Percentiles rank a stretch among this genome's conserved stretches.
Evolutionary conservation across 2,329 filamentous ascomycete species (phyloP).

Genomic region (Neoarthrinium moseri): DNA sequence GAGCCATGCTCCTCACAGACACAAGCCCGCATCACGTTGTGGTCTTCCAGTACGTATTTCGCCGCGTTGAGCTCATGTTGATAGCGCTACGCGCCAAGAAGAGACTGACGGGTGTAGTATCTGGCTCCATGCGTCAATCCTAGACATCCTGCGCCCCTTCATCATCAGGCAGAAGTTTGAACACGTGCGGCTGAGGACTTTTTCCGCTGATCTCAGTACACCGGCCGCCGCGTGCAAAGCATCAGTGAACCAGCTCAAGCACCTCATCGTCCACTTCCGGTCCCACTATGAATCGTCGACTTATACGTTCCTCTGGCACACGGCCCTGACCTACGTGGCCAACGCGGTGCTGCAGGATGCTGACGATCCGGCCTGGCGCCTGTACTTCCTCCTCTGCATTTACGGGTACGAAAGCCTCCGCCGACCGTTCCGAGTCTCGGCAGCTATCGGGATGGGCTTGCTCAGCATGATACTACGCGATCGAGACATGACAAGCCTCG

Average conservation of each 20-base stretch:
- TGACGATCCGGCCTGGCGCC: slow-evolving; percentile 27
- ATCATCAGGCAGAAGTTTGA: slow-evolving; percentile 5
- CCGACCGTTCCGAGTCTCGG: slow-evolving; percentile 33
- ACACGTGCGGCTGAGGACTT: slow-evolving; percentile 24
- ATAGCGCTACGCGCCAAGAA: too few species aligned
- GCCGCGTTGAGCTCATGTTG: background rate
- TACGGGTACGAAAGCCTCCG: slow-evolving; percentile 35
- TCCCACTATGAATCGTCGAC: slow-evolving; percentile 28
- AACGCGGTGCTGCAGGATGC: slow-evolving; percentile 33
- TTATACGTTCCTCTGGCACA: slow-evolving; percentile 39
- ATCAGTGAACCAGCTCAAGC: slow-evolving; percentile 36
- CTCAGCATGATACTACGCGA: slow-evolving; percentile 34
- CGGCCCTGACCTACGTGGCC: slow-evolving; percentile 35
- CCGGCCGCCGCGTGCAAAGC: slow-evolving; percentile 30
- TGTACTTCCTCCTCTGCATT: slow-evolving; percentile 36
- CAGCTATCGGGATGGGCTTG: slow-evolving; percentile 30
- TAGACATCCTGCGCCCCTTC: slow-evolving; percentile 34
- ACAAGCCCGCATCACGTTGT: slow-evolving; percentile 31
- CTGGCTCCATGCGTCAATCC: slow-evolving; percentile 37
- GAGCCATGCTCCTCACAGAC: slow-evolving; percentile 20
- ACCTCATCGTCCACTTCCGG: slow-evolving; percentile 34
- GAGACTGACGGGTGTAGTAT: slow-evolving; percentile 27
- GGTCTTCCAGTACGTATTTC: slow-evolving; percentile 32
- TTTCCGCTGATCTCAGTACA: slow-evolving; percentile 25
- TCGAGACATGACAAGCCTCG: slow-evolving; percentile 25